These are phyloP conservation scores for Colletotrichum lindemuthianum DNA, from an alignment of 2,329 filamentous ascomycete species.

Conservation along the genomic window DNA sequence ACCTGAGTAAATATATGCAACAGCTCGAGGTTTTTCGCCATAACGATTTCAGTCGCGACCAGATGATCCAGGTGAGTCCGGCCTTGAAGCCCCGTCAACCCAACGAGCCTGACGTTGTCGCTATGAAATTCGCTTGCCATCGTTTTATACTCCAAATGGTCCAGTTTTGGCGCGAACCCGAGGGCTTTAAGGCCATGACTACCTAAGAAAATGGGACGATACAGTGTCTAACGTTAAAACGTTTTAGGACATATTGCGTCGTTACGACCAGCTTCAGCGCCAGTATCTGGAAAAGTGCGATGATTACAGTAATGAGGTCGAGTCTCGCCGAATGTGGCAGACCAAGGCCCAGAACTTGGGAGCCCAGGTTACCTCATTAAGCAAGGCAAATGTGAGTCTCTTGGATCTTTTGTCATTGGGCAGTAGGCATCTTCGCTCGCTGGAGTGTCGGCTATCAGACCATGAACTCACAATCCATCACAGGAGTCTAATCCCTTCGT, in stretches of 20 bases:
- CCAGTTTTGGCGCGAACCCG: too few species aligned
- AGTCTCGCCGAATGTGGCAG: conserved; percentile 38
- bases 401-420: not conserved
- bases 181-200: not conserved
- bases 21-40: conserved; percentile 30
- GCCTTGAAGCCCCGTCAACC: not conserved
- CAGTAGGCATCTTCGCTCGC: not conserved
- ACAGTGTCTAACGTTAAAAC: not conserved
- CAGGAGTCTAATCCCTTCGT: conserved; percentile 47
- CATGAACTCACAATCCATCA: not conserved
- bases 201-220: not conserved
- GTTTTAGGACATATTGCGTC: conserved; percentile 21
- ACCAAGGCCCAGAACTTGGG: conserved; percentile 29
- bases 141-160: not conserved
- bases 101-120: too few species aligned
- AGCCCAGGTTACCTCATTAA: conserved; percentile 25
- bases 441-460: not conserved
- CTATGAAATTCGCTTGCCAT: too few species aligned
- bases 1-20: conserved; percentile 19
- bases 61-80: conserved; percentile 31
- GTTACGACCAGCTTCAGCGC: conserved; percentile 15
- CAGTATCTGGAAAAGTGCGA: conserved; percentile 34
- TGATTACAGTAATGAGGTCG: conserved; percentile 38
- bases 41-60: conserved; percentile 26
- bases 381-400: conserved; percentile 32